phyloP scores from a whole-genome alignment of 176 grass and related monocot species.

The Stipa capillata region DNA sequence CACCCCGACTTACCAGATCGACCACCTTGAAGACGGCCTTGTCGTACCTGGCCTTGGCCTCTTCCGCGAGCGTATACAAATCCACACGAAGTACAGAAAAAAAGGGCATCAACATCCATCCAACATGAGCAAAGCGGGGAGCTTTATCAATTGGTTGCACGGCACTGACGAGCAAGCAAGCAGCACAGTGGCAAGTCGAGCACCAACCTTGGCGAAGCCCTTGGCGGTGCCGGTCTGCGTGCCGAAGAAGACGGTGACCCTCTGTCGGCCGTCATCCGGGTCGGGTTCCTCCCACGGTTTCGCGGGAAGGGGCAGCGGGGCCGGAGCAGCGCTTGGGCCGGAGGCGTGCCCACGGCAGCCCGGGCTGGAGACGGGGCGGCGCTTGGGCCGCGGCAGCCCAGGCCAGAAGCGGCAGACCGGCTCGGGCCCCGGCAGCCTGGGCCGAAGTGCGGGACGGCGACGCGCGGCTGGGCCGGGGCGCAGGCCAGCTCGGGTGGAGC shows the following conservation, averaged over 20 bases:
- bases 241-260: conserved; percentile 73
- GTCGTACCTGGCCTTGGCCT: conserved; percentile 83
- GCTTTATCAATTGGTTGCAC: too few relatives aligned
- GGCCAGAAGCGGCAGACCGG: too few relatives aligned
- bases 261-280: conserved; percentile 61
- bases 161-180: too few relatives aligned
- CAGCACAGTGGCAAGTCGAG: background rate
- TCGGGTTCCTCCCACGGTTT: conserved; percentile 24
- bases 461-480: too few relatives aligned
- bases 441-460: too few relatives aligned
- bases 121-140: background rate
- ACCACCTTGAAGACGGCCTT: conserved; percentile 77
- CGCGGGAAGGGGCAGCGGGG: background rate
- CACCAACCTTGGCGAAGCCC: conserved; percentile 70
- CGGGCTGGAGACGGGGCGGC: too few relatives aligned
- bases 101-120: background rate
- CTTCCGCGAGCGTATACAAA: conserved; percentile 69
- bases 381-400: too few relatives aligned
- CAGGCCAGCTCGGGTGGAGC: too few relatives aligned
- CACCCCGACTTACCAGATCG: conserved; percentile 52
- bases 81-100: background rate
- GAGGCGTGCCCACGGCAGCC: too few relatives aligned
- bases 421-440: too few relatives aligned
- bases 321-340: too few relatives aligned
- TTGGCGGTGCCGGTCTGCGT: conserved; percentile 94